Conservation (phyloP, 2,329 filamentous ascomycete species). For the Exophiala oligosperma region DNA sequence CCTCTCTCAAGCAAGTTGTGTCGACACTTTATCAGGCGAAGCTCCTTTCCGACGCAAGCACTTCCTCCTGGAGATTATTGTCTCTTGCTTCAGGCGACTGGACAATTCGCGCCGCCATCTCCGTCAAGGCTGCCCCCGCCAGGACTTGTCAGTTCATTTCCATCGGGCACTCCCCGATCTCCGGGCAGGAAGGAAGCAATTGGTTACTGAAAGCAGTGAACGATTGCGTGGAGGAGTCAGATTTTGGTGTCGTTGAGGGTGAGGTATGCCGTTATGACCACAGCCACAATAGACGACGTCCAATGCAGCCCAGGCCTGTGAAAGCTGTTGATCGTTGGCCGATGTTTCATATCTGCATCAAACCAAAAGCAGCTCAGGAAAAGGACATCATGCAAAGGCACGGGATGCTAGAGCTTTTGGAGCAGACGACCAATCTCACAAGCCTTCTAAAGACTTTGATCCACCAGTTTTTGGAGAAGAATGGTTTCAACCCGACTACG, state of each 20-base stretch:
- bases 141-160: conserved; percentile 79
- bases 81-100: conserved; percentile 65
- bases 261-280: conserved; percentile 30
- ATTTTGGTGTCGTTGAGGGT: conserved; percentile 65
- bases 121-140: conserved; percentile 64
- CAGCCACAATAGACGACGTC: background rate
- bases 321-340: conserved; percentile 81
- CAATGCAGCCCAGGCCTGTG: conserved; percentile 32
- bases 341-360: conserved; percentile 80
- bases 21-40: conserved; percentile 18
- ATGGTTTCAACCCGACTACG: conserved; percentile 58
- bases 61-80: conserved; percentile 66
- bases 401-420: background rate
- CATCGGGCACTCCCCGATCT: conserved; percentile 69
- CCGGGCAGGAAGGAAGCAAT: conserved; percentile 57
- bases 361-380: conserved; percentile 32
- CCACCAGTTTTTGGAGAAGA: conserved; percentile 71
- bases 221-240: conserved; percentile 70
- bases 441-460: conserved; percentile 53
- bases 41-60: conserved; percentile 37
- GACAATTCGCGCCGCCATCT: conserved; percentile 70
- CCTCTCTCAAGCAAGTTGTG: conserved; percentile 6
- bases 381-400: conserved; percentile 39
- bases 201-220: conserved; percentile 79
- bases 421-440: conserved; percentile 4